Percentiles rank a stretch among this genome's conserved stretches.
Conservation (phyloP, 1,139 yeast genomes). For the Taphrina confusa region DNA sequence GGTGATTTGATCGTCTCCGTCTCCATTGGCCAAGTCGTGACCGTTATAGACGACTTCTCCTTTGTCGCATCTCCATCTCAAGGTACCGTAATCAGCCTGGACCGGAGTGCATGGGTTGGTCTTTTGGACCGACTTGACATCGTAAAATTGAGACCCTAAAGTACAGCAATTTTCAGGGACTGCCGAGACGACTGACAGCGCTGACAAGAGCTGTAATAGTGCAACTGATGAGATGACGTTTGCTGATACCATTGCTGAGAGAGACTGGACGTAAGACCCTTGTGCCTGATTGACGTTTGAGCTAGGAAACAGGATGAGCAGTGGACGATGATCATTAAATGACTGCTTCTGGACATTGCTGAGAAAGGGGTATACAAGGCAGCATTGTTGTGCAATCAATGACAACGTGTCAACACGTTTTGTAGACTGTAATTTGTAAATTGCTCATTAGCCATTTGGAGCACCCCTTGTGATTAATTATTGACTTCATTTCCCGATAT, state of each 20-base stretch:
- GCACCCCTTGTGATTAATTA: too few relatives aligned
- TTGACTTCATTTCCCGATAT: too few relatives aligned
- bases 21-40: background rate
- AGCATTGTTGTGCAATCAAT: too few relatives aligned
- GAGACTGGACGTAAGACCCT: too few relatives aligned
- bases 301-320: too few relatives aligned
- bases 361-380: too few relatives aligned
- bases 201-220: background rate
- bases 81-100: background rate
- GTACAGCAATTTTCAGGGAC: conserved; percentile 11
- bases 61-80: background rate
- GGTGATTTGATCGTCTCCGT: background rate
- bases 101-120: background rate
- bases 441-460: too few relatives aligned
- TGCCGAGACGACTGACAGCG: background rate
- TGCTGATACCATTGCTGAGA: conserved; percentile 2
- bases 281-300: too few relatives aligned
- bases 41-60: conserved; percentile 1
- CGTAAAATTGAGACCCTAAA: background rate
- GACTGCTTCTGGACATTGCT: too few relatives aligned
- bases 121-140: background rate
- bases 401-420: too few relatives aligned
- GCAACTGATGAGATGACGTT: background rate
- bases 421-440: too few relatives aligned
- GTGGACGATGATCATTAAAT: too few relatives aligned